Conservation (phyloP, 495 filamentous ascomycete genomes). For the Chlorociboria aeruginascens region DNA sequence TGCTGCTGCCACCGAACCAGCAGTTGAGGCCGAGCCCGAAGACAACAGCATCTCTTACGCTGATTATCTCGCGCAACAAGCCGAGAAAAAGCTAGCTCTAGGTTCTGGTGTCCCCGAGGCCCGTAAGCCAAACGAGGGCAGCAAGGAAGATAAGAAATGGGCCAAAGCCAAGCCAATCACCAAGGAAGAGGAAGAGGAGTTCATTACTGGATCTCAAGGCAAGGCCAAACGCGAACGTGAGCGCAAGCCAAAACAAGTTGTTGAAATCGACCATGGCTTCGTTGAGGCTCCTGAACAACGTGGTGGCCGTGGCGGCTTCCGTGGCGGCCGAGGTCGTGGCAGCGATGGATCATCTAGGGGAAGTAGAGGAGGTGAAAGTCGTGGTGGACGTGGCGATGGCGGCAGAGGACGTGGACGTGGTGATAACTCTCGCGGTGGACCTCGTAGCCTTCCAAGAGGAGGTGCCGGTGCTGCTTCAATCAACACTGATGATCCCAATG, state of each 20-base stretch:
- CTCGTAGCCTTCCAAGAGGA: constrained; percentile 21
- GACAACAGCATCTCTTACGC: constrained; percentile 80
- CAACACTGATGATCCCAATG: constrained; percentile 52
- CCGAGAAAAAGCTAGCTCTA: constrained; percentile 69
- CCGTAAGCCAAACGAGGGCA: constrained; percentile 85
- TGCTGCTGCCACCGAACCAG: constrained; percentile 22
- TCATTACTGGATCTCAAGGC: constrained; percentile 60
- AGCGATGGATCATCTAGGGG: constrained; percentile 37
- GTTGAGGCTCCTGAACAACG: constrained; percentile 50
- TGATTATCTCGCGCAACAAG: constrained; percentile 80
- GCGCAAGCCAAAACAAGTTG: constrained; percentile 80
- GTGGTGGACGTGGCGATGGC: constrained; percentile 25
- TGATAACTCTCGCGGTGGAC: constrained; percentile 24
- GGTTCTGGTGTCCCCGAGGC: constrained; percentile 46
- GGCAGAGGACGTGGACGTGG: constrained; percentile 32
- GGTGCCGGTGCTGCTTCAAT: constrained; percentile 24
- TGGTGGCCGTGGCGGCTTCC: constrained; percentile 33
- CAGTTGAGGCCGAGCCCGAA: constrained; percentile 48
- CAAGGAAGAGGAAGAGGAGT: constrained; percentile 63
- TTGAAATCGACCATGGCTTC: constrained; percentile 77
- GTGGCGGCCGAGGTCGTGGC: constrained; percentile 42
- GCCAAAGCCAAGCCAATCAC: constrained; percentile 65
- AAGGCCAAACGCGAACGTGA: constrained; percentile 82
- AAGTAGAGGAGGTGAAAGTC: constrained; percentile 33
- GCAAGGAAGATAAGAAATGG: constrained; percentile 82